Evolutionary conservation across 2,329 filamentous ascomycete species (phyloP).

Genomic region (Colletotrichum lentis): DNA sequence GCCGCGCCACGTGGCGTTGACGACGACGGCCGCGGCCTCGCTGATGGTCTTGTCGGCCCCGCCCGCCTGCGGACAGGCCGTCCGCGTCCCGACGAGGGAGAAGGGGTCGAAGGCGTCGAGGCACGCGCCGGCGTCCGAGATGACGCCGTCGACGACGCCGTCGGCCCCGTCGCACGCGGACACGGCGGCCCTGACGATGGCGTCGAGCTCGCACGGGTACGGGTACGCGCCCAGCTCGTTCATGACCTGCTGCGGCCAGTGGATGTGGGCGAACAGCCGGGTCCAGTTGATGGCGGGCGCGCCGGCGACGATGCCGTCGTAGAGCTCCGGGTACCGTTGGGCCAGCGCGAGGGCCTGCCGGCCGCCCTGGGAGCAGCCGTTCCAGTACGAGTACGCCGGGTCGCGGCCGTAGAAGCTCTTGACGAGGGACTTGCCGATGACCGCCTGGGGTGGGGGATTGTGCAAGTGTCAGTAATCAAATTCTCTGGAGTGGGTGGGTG

Average conservation of each 20-base stretch:
- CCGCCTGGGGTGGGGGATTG: not conserved
- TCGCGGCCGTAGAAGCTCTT: not conserved
- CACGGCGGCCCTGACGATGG: conserved; percentile 48
- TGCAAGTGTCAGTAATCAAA: not conserved
- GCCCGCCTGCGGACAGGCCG: not conserved
- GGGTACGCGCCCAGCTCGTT: not conserved
- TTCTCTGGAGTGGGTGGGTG: no score
- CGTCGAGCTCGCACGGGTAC: conserved; percentile 40
- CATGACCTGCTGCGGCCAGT: conserved; percentile 13
- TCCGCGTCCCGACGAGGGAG: conserved; percentile 28
- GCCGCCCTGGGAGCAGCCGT: conserved; percentile 62
- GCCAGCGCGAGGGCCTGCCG: conserved; percentile 58
- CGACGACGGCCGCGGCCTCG: not conserved
- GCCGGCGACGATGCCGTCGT: conserved; percentile 52
- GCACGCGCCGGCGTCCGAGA: conserved; percentile 30
- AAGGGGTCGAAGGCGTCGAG: conserved; percentile 41
- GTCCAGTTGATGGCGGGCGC: conserved; percentile 15
- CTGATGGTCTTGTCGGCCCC: not conserved
- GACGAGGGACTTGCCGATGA: not conserved
- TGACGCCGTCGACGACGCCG: conserved; percentile 41
- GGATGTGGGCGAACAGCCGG: no score
- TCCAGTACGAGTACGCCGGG: conserved; percentile 54
- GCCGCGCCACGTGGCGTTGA: not conserved
- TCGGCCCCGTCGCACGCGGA: conserved; percentile 42
- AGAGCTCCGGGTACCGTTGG: conserved; percentile 57